Conservation (phyloP, 352 stramenopile genomes). For the Phytophthora tentaculata region DNA sequence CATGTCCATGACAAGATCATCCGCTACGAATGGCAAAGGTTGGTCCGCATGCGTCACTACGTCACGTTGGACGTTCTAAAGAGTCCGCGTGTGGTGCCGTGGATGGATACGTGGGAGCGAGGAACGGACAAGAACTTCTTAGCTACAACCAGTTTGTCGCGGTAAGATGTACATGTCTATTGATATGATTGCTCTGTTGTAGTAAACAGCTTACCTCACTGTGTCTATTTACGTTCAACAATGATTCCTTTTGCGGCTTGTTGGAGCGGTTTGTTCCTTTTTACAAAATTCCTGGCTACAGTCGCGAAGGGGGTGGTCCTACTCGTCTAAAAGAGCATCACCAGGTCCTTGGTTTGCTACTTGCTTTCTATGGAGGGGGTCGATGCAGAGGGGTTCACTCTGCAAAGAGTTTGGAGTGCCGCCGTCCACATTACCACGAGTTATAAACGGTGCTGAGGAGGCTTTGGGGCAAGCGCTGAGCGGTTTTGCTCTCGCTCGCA, state of each 20-base stretch:
- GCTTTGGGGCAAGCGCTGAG: not conserved
- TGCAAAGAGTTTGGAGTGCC: too few species aligned
- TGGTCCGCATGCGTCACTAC: too few species aligned
- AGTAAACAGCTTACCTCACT: too few species aligned
- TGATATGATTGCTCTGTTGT: too few species aligned
- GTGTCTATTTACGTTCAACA: not conserved
- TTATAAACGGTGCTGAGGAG: not conserved
- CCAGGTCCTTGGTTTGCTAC: not conserved
- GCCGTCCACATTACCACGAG: not conserved
- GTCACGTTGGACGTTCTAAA: too few species aligned
- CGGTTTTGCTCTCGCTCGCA: not conserved
- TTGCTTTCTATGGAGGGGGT: not conserved
- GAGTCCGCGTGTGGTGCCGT: too few species aligned
- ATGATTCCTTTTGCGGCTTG: not conserved
- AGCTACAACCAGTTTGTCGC: too few species aligned
- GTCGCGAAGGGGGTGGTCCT: not conserved
- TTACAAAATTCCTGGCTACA: not conserved
- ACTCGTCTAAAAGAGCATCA: not conserved
- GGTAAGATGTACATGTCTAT: too few species aligned
- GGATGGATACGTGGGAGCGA: too few species aligned
- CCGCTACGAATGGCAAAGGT: too few species aligned
- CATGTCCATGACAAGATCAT: too few species aligned
- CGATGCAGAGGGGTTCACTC: not conserved
- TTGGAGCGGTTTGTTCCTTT: not conserved
- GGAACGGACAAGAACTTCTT: too few species aligned